A percentile compares a stretch with the other conserved stretches of the same genome.
These are phyloP conservation scores for Cephaloascus albidus DNA, from an alignment of 805 yeast species.

Conservation along the genomic window DNA sequence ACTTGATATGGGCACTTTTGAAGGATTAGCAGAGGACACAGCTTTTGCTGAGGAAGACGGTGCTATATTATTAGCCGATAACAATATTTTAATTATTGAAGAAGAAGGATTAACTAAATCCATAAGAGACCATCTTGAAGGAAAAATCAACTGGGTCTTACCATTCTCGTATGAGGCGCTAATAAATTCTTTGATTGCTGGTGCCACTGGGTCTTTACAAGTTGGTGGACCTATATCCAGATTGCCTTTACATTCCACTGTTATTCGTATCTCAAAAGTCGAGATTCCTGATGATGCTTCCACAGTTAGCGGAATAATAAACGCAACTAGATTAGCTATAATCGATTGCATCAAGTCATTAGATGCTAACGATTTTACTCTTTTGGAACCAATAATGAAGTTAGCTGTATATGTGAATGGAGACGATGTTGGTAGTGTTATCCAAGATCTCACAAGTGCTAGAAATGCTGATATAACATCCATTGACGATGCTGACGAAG, in stretches of 20 bases:
- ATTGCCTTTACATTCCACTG: constrained; percentile 50
- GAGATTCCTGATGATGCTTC: constrained; percentile 40
- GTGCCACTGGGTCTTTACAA: constrained; percentile 52
- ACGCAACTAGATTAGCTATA: constrained; percentile 36
- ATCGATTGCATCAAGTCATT: constrained; percentile 22
- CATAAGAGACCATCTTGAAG: constrained; percentile 9
- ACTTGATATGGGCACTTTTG: constrained; percentile 23
- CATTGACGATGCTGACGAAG: constrained; percentile 54
- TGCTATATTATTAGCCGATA: constrained; percentile 32
- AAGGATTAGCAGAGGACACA: constrained; percentile 20
- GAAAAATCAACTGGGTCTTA: constrained; percentile 40
- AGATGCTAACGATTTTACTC: constrained; percentile 26
- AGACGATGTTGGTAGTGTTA: constrained; percentile 70
- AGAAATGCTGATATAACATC: constrained; percentile 68
- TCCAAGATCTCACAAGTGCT: constrained; percentile 74
- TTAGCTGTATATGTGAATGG: constrained; percentile 59
- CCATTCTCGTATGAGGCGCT: constrained; percentile 36
- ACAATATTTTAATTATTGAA: constrained; percentile 34
- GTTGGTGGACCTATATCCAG: constrained; percentile 57
- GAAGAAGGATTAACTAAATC: constrained; percentile 11
- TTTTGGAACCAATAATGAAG: constrained; percentile 86
- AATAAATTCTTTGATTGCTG: constrained; percentile 46
- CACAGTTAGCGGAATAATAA: constrained; percentile 27
- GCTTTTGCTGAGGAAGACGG: constrained; percentile 28
- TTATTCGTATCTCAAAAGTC: constrained; percentile 45